A percentile compares a stretch with the other conserved stretches of the same genome.
Evolutionary conservation across 75 land plant genomes (phyloP).

Genomic region (Selaginella moellendorffii): DNA sequence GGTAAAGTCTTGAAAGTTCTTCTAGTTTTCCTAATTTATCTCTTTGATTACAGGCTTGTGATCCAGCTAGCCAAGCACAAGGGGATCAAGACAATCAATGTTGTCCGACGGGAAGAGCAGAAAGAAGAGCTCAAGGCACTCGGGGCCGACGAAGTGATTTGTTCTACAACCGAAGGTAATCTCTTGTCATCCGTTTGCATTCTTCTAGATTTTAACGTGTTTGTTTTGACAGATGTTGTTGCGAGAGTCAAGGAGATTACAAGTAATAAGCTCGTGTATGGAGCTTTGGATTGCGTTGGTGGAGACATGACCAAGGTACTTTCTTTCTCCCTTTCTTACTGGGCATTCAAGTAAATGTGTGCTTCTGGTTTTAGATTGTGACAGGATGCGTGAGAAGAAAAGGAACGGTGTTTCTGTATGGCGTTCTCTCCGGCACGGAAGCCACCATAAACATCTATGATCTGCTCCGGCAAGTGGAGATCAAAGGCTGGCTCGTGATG

Average conservation of each 20-base stretch:
- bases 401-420: constrained; percentile 20
- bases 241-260: constrained; percentile 20
- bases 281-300: constrained; percentile 14
- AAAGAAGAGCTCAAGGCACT: too few relatives aligned
- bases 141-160: constrained; percentile 29
- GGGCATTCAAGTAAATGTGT: too few relatives aligned
- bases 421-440: constrained; percentile 12
- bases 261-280: constrained; percentile 13
- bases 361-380: constrained; percentile 9
- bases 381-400: constrained; percentile 12
- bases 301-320: constrained; percentile 18
- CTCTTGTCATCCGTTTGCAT: not conserved
- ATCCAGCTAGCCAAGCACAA: constrained; percentile 23
- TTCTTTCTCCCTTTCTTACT: too few relatives aligned
- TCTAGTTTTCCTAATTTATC: not conserved
- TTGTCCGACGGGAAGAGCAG: too few relatives aligned
- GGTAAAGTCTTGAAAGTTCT: constrained; percentile 3
- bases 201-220: not conserved
- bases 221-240: constrained; percentile 12
- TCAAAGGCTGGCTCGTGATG: constrained; percentile 13
- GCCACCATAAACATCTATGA: constrained; percentile 12
- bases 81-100: constrained; percentile 26
- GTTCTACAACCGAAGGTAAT: constrained; percentile 10
- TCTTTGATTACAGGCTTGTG: constrained; percentile 7
- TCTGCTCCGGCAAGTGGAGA: constrained; percentile 17